Evolutionary conservation across 1,139 yeast species (phyloP).

Genomic region (Candida sojae): DNA sequence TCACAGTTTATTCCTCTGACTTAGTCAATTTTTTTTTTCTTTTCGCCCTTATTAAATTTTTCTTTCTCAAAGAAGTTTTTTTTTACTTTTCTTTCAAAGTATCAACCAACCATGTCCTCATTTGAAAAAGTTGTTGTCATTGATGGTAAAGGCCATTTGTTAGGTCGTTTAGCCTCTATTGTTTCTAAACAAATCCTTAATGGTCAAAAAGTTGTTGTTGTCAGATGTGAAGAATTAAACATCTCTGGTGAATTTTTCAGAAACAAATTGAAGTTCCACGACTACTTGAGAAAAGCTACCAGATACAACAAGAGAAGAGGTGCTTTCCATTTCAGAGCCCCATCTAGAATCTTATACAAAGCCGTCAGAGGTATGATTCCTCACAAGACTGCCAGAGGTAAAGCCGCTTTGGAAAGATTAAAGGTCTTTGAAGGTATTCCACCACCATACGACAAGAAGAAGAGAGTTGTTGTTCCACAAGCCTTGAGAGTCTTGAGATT

Average conservation of each 20-base stretch:
- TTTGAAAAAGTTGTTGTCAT: constrained; percentile 96
- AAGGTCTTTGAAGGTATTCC: constrained; percentile 99
- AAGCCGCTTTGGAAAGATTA: constrained; percentile 99
- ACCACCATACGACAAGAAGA: constrained; percentile 99
- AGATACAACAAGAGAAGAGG: constrained; percentile 98
- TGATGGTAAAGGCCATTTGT: constrained; percentile 99
- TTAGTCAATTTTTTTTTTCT: not conserved
- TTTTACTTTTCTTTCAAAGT: not conserved
- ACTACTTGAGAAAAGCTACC: constrained; percentile 99
- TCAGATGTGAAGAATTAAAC: constrained; percentile 97
- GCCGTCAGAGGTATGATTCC: constrained; percentile 99
- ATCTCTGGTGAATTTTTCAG: constrained; percentile 99
- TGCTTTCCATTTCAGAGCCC: constrained; percentile 99
- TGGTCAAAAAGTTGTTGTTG: constrained; percentile 98
- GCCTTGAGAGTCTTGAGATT: constrained; percentile 99
- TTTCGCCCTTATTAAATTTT: constrained; percentile 2
- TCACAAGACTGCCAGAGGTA: constrained; percentile 99
- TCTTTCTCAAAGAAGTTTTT: constrained; percentile 1
- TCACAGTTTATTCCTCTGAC: not conserved
- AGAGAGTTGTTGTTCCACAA: constrained; percentile 99
- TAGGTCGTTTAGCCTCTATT: constrained; percentile 99
- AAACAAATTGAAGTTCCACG: constrained; percentile 99
- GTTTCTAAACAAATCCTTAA: constrained; percentile 97
- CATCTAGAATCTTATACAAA: constrained; percentile 99
- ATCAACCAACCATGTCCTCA: constrained; percentile 64